These are phyloP conservation scores for Posidonia australis DNA, from an alignment of 106 monocot species.

Conservation along the genomic window DNA sequence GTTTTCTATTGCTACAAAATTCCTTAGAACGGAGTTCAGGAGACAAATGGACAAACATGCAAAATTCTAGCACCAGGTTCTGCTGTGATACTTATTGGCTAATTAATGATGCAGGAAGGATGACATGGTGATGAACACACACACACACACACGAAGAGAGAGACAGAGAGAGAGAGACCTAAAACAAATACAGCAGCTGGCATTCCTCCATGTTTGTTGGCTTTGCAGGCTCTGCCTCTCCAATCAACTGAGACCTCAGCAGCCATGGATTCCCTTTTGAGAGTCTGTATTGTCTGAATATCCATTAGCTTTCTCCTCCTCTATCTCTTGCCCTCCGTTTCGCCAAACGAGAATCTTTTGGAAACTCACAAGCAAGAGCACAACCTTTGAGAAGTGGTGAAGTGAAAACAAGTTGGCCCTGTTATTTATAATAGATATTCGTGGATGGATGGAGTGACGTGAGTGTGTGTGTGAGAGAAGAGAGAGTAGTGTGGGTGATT, in stretches of 20 bases:
- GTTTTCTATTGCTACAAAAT: neutral
- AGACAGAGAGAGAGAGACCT: conserved; percentile 31
- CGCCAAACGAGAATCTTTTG: conserved; percentile 6
- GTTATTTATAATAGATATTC: conserved; percentile 46
- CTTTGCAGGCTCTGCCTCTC: conserved; percentile 68
- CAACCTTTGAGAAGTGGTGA: conserved; percentile 9
- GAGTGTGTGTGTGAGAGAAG: neutral
- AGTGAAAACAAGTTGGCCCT: conserved; percentile 10
- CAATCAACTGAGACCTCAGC: conserved; percentile 55
- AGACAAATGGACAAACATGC: no score
- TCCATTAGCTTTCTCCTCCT: conserved; percentile 11
- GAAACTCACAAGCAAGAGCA: conserved; percentile 6
- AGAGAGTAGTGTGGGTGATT: neutral
- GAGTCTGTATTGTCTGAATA: conserved; percentile 27
- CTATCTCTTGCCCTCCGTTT: conserved; percentile 1
- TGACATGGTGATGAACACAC: no score
- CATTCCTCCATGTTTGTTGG: conserved; percentile 75
- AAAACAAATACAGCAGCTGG: conserved; percentile 76
- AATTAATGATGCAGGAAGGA: neutral
- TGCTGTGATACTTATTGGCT: no score
- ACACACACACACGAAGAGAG: no score
- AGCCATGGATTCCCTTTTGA: conserved; percentile 26
- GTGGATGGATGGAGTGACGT: neutral
- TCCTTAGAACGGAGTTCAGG: no score
- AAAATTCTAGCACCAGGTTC: no score